Evolutionary conservation across 495 filamentous ascomycete species (phyloP), one percentile per base, ranked within the genome.

Genomic region (Lasiosphaeria ovina): DNA sequence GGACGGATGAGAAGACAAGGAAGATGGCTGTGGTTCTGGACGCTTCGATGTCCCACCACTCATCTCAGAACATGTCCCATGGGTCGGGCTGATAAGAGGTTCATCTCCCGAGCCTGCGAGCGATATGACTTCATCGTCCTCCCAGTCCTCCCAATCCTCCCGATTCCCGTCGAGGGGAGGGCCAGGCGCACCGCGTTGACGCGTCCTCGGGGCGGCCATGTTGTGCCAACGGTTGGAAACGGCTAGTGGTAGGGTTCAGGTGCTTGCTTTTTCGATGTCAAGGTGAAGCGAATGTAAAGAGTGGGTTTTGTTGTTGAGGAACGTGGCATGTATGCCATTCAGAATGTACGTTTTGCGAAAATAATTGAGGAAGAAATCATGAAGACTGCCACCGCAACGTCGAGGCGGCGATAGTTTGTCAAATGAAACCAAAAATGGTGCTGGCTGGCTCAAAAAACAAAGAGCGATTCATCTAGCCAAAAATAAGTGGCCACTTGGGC

Each of bases 111-210:
- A 40, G 3, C 45, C 57, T n/a, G 67, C 61, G 11, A 65, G 72
- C 1, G 66, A 70, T 11, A 69, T 35, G 16, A 69, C 65, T 51
- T 77, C 73, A 38, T 78, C 73, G 14, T 74, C 73, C 14, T 76
- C 73, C 67, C 76, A 79, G 52, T 81, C 78, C 60, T 81, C 78
- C 78, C 78, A 81, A 16, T 79, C 77, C 17, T 78, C 76, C 61
- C 61, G 71, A 38, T 47, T 62, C n/a, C 62, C 61, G 35, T 50
- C 51, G 11, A 51, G 42, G 24, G 59, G 32, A 8, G 47, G 54
- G 53, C 40, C 54, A 34, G 49, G 35, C 3, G 40, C 34, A 9
- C 45, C 54, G 45, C 33, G 38, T 2, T 59, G 62, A 8, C 44
- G 45, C 51, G 63, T 47, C 48, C 47, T 58, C 35, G 17, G 48